These are phyloP conservation scores for Orbilia quercus DNA, from an alignment of 2,329 filamentous ascomycete genomes.

Conservation along the genomic window DNA sequence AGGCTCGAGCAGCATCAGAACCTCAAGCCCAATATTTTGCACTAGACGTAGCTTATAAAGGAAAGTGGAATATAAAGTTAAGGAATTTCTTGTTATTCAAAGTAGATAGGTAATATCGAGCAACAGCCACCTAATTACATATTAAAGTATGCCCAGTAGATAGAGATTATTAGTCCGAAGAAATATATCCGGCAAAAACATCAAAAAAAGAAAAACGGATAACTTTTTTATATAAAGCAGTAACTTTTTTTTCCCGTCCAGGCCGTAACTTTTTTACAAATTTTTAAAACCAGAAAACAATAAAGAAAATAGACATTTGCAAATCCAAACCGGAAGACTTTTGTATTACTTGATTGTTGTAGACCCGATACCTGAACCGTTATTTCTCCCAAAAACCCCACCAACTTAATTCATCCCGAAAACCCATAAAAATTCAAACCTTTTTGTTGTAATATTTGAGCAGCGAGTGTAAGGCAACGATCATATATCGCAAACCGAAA, in stretches of 20 bases:
- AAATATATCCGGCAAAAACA: too few species aligned
- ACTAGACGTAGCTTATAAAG: too few species aligned
- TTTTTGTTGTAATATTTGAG: conserved; percentile 33
- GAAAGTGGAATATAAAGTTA: not conserved
- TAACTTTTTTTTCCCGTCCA: conserved; percentile 53
- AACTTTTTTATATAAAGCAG: conserved; percentile 33
- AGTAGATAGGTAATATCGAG: not conserved
- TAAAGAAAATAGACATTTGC: too few species aligned
- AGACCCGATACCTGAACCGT: too few species aligned
- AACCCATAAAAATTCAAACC: conserved; percentile 31
- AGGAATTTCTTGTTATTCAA: not conserved
- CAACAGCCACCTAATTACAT: not conserved
- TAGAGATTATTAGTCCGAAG: not conserved
- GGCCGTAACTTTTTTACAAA: conserved; percentile 39
- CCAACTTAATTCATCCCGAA: conserved; percentile 13
- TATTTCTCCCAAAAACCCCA: conserved; percentile 20
- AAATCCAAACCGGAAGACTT: too few species aligned
- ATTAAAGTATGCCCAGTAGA: not conserved
- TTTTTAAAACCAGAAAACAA: conserved; percentile 2
- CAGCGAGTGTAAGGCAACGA: conserved; percentile 14
- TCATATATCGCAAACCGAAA: too few species aligned
- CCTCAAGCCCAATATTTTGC: too few species aligned
- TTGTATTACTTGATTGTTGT: conserved; percentile 28
- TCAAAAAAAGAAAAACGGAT: too few species aligned
- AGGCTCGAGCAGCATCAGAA: too few species aligned